Conservation (phyloP, 2,329 filamentous ascomycete genomes). For the Westerdykella ornata region DNA sequence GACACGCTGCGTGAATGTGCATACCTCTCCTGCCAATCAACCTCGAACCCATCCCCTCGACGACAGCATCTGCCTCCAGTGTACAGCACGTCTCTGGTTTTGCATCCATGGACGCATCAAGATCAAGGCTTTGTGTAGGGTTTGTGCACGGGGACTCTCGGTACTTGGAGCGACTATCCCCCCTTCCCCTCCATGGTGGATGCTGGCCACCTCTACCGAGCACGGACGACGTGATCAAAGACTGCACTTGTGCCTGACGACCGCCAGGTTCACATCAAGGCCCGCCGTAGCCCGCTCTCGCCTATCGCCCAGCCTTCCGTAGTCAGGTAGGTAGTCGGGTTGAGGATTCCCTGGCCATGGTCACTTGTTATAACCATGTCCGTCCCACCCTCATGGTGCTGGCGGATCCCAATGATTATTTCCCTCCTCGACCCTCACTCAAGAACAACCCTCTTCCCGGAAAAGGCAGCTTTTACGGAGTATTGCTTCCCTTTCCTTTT, state of each 20-base stretch:
- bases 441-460: constrained; percentile 6
- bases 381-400: constrained; percentile 12
- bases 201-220: constrained; percentile 24
- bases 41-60: background rate
- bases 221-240: constrained; percentile 1
- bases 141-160: constrained; percentile 14
- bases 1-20: too few relatives aligned
- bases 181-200: too few relatives aligned
- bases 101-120: too few relatives aligned
- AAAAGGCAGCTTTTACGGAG: background rate
- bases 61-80: background rate
- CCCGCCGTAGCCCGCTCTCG: constrained; percentile 3
- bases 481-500: constrained; percentile 1
- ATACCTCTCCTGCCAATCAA: background rate
- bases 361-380: constrained; percentile 23
- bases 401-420: constrained; percentile 3
- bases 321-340: constrained; percentile 11
- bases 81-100: background rate
- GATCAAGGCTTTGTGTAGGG: constrained; percentile 14
- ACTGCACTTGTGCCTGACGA: background rate
- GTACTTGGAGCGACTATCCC: too few relatives aligned
- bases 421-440: background rate
- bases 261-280: background rate
- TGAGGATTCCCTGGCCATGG: constrained; percentile 7
- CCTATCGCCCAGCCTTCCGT: constrained; percentile 13